Base-by-base conservation (phyloP, 768 basidiomycete genomes). In the Naematelia encephala region DNA sequence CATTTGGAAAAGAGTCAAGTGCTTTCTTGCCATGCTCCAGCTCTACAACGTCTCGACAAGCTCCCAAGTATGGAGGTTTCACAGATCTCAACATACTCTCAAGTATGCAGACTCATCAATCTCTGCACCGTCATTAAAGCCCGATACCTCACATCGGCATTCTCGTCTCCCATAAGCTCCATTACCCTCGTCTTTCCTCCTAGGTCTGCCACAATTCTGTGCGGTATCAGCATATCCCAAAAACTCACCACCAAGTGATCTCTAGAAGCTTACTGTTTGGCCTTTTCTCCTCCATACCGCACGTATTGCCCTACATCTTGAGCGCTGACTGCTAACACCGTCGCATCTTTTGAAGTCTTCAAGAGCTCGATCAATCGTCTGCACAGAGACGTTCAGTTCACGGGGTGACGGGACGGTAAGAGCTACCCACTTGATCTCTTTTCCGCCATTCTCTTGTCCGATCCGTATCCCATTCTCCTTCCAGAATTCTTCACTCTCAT, bases 401-500 rank as follows among this genome's bases (percentile, higher is more conserved):
- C n/a, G n/a, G n/a, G n/a, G n/a, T n/a, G n/a, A n/a, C n/a, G n/a
- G n/a, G n/a, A n/a, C n/a, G n/a, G n/a, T n/a, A n/a, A 25, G 0
- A 28, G 22, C 10, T 54, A 64, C 80, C 49, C 60, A 92, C 94
- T 88, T 92, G 59, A 98, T 82, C 59, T 90, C 87, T 68, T 87
- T 85, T 64, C 86, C 82, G 70, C 91, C 87, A 54, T 84, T 85
- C 61, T 97, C 92, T 64, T 91, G 90, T 44, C 69, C 72, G n/a
- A 98, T 78, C 72, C 85, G 90, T 5, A 81, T 79, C 3, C 89
- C 92, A 72, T 98, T 97, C 80, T 93, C 91, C 72, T 88, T 90
- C 96, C 96, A 99, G 80, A 99, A 99, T 30, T 91, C 86, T 60
- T 97, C 94, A 1, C 90, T 93, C 72, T 92, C 90, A 71, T 99